These are phyloP conservation scores for Penicillium sp. DNA, from an alignment of 2,329 filamentous ascomycete genomes.

Conservation along the genomic window DNA sequence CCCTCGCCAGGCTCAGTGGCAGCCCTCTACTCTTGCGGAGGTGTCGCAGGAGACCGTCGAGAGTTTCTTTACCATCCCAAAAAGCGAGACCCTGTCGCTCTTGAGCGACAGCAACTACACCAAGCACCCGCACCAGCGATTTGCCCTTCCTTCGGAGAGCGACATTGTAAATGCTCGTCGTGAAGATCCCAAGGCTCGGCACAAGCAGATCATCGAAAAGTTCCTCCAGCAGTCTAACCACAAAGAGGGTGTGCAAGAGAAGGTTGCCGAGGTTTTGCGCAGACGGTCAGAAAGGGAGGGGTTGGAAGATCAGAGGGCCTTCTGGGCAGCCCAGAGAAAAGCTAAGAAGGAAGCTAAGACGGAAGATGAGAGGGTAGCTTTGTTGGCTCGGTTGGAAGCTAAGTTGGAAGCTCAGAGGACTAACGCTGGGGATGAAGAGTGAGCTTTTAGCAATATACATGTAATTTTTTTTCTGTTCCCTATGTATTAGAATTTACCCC, in stretches of 20 bases:
- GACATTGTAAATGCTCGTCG: too few species aligned
- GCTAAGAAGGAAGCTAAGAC: too few species aligned
- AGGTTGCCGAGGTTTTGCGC: conserved; percentile 63
- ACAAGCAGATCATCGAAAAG: conserved; percentile 58
- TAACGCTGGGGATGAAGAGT: conserved; percentile 27
- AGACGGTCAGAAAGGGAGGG: conserved; percentile 59
- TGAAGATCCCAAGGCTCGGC: too few species aligned
- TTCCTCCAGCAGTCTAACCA: conserved; percentile 56
- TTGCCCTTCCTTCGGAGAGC: conserved; percentile 68
- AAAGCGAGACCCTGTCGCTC: conserved; percentile 52
- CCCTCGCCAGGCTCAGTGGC: conserved; percentile 64
- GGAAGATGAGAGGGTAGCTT: too few species aligned
- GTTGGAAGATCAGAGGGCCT: too few species aligned
- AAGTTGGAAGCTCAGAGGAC: conserved; percentile 43
- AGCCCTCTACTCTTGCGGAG: conserved; percentile 66
- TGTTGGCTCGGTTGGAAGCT: too few species aligned
- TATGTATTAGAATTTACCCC: conserved; percentile 21
- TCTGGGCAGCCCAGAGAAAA: too few species aligned
- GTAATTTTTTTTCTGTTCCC: conserved; percentile 19
- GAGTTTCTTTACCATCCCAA: conserved; percentile 61
- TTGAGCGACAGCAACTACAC: conserved; percentile 58
- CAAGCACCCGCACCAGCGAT: conserved; percentile 64
- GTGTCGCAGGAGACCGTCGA: conserved; percentile 57
- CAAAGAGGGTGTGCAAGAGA: conserved; percentile 64
- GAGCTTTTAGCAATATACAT: conserved; percentile 1